Conservation (phyloP, 306 rosid genomes). For the Begonia peltatifolia region DNA sequence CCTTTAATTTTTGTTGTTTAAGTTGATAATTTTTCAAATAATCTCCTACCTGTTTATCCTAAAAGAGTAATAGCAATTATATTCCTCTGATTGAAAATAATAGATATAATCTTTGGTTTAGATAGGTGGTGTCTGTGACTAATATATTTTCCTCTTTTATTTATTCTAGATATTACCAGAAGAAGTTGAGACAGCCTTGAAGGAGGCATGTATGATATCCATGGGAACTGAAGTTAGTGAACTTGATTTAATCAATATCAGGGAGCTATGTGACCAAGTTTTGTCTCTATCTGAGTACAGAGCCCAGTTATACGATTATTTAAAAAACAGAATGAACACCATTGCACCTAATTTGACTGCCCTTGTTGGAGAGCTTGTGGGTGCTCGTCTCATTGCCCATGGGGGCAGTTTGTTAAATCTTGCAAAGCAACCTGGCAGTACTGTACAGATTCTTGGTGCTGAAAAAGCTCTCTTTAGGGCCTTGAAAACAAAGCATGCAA, state of each 20-base stretch:
- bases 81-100: too few species aligned
- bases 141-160: neutral
- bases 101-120: too few species aligned
- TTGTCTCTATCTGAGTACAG: conserved; percentile 83
- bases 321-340: conserved; percentile 78
- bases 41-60: too few species aligned
- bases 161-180: conserved; percentile 50
- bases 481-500: conserved; percentile 84
- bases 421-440: conserved; percentile 96
- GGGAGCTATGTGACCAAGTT: conserved; percentile 84
- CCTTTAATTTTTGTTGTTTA: too few species aligned
- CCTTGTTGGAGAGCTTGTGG: conserved; percentile 88
- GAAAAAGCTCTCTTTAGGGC: conserved; percentile 96
- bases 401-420: conserved; percentile 89
- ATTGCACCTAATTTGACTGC: conserved; percentile 95
- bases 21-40: too few species aligned
- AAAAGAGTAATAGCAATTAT: too few species aligned
- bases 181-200: conserved; percentile 63
- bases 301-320: conserved; percentile 74
- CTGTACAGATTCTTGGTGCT: conserved; percentile 91
- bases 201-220: conserved; percentile 77
- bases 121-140: neutral
- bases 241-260: conserved; percentile 66
- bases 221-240: conserved; percentile 99
- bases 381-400: conserved; percentile 95